These are phyloP conservation scores for Aureobasidium uvarum DNA, from an alignment of 2,329 filamentous ascomycete species.

Conservation along the genomic window DNA sequence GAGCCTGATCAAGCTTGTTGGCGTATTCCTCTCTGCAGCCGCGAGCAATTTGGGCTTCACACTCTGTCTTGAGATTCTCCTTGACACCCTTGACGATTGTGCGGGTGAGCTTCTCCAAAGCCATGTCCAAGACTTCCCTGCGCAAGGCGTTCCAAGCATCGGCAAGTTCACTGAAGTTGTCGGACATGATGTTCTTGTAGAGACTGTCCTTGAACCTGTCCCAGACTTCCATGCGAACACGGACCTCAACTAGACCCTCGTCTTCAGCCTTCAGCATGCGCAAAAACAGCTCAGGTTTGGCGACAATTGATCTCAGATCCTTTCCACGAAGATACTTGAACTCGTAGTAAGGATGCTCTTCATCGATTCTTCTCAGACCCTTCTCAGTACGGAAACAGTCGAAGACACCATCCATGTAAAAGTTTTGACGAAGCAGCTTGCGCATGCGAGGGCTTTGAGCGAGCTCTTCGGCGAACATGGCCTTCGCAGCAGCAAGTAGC, in stretches of 20 bases:
- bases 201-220: slow-evolving; percentile 73
- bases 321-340: slow-evolving; percentile 95
- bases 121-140: slow-evolving; percentile 76
- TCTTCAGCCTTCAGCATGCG: slow-evolving; percentile 98
- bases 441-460: slow-evolving; percentile 85
- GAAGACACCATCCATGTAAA: slow-evolving; percentile 79
- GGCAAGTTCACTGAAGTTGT: slow-evolving; percentile 91
- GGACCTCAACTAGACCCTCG: slow-evolving; percentile 86
- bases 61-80: slow-evolving; percentile 88
- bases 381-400: slow-evolving; percentile 92
- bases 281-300: slow-evolving; percentile 82
- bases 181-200: slow-evolving; percentile 81
- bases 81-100: slow-evolving; percentile 90
- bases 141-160: slow-evolving; percentile 93
- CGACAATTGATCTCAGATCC: slow-evolving; percentile 75
- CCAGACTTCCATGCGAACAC: slow-evolving; percentile 72
- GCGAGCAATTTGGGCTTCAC: slow-evolving; percentile 87
- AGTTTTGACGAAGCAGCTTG: slow-evolving; percentile 77
- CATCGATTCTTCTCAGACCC: slow-evolving; percentile 87
- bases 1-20: slow-evolving; percentile 88
- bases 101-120: slow-evolving; percentile 76
- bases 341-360: slow-evolving; percentile 94
- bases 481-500: slow-evolving; percentile 74
- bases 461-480: slow-evolving; percentile 89
- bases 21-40: slow-evolving; percentile 86